Conservation (phyloP, 306 rosid species). For the Acmispon strigosus region DNA sequence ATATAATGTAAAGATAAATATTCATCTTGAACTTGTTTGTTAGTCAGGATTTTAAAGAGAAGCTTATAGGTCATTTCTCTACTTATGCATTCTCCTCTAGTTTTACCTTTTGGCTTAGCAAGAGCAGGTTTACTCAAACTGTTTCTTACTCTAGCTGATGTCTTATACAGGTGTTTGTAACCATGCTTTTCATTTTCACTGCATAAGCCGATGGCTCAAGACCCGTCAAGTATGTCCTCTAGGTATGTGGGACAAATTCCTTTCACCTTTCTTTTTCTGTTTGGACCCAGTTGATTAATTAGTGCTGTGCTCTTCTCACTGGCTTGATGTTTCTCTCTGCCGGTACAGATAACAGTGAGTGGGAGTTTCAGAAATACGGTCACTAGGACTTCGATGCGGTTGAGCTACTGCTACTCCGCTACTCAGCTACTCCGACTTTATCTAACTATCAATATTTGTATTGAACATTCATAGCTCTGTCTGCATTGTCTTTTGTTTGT, state of each 20-base stretch:
- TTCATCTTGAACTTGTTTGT: background rate
- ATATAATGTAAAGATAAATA: background rate
- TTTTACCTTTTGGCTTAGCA: background rate
- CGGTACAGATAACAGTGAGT: slow-evolving; percentile 71
- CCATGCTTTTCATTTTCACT: slow-evolving; percentile 96
- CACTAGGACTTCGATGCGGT: slow-evolving; percentile 43
- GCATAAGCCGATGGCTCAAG: slow-evolving; percentile 93
- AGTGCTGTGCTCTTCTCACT: background rate
- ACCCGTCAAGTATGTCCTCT: slow-evolving; percentile 93
- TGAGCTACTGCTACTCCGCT: background rate
- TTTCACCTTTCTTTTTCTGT: background rate
- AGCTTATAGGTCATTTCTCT: background rate
- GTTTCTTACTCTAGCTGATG: slow-evolving; percentile 5
- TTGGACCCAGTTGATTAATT: background rate
- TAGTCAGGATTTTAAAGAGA: background rate
- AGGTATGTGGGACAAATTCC: slow-evolving; percentile 35
- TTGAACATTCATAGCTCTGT: background rate
- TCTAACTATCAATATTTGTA: background rate
- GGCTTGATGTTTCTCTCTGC: slow-evolving; percentile 16
- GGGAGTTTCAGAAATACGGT: slow-evolving; percentile 97
- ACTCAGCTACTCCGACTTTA: slow-evolving; percentile 4
- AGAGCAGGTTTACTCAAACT: background rate
- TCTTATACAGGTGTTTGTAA: slow-evolving; percentile 37
- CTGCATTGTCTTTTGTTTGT: background rate
- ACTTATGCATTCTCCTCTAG: background rate